These are phyloP conservation scores for Cutaneotrichosporon curvatum DNA, from an alignment of 1,284 basidiomycete genomes.

Conservation along the genomic window DNA sequence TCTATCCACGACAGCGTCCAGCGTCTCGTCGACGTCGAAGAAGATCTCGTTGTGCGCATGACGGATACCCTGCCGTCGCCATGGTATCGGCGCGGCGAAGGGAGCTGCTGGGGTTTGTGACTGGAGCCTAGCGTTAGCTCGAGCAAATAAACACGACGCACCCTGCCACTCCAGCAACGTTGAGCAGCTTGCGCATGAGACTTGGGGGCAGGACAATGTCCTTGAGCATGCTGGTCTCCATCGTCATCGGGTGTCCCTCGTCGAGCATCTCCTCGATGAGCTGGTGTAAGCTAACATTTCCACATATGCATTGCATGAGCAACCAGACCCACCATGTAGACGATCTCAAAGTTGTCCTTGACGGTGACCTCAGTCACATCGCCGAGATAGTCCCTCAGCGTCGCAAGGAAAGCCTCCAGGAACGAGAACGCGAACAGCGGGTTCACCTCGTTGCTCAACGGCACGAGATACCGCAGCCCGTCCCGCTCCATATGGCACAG, in stretches of 20 bases:
- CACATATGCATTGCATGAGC: no score
- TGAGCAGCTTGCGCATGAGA: constrained; percentile 68
- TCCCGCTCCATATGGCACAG: constrained; percentile 64
- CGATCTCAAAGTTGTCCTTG: constrained; percentile 90
- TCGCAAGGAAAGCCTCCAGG: constrained; percentile 72
- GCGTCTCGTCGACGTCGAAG: constrained; percentile 80
- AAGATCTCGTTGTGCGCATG: constrained; percentile 90
- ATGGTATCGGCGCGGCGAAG: constrained; percentile 88
- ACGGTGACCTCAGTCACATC: constrained; percentile 62
- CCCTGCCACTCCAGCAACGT: constrained; percentile 56
- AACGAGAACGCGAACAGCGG: constrained; percentile 85
- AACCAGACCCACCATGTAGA: constrained; percentile 69
- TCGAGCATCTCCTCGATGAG: constrained; percentile 93
- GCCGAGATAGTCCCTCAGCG: constrained; percentile 81
- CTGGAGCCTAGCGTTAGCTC: constrained; percentile 38
- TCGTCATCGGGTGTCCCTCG: constrained; percentile 87
- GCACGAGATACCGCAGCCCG: constrained; percentile 67
- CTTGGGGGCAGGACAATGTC: constrained; percentile 88
- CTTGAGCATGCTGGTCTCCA: constrained; percentile 81
- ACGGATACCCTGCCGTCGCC: constrained; percentile 76
- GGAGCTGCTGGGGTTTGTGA: constrained; percentile 53
- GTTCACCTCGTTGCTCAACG: constrained; percentile 71
- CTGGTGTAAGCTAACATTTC: constrained; percentile 46
- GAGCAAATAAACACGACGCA: constrained; percentile 18
- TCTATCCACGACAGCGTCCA: constrained; percentile 77